phyloP scores from a whole-genome alignment of 192 early-diverging fungal species.

The Entomortierella beljakovae region DNA sequence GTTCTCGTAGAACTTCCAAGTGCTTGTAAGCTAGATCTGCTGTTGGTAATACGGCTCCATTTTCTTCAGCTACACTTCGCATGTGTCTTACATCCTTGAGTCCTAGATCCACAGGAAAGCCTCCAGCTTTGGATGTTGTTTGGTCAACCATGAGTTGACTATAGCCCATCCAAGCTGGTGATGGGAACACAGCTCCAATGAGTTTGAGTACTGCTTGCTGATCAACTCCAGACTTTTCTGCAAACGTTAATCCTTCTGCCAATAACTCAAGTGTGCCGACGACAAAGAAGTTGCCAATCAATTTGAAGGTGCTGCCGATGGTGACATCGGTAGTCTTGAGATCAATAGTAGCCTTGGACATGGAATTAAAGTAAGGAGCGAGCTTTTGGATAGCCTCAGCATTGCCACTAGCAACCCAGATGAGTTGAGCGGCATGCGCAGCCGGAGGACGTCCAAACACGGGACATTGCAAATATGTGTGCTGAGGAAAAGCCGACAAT shows the following conservation, averaged over 20 bases:
- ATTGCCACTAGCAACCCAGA: conserved; percentile 64
- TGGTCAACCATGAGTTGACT: conserved; percentile 54
- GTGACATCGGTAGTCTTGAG: conserved; percentile 58
- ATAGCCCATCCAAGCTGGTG: conserved; percentile 59
- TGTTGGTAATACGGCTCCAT: conserved; percentile 50
- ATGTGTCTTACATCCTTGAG: conserved; percentile 64
- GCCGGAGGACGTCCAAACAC: conserved; percentile 66
- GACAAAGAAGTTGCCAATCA: conserved; percentile 78
- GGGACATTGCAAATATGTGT: conserved; percentile 60
- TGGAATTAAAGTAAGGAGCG: conserved; percentile 54
- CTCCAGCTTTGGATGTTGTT: conserved; percentile 24
- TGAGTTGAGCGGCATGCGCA: conserved; percentile 62
- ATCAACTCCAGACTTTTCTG: conserved; percentile 62
- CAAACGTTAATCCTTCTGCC: conserved; percentile 72
- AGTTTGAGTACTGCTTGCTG: conserved; percentile 65
- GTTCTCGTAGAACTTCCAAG: conserved; percentile 15
- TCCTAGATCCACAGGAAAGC: conserved; percentile 54
- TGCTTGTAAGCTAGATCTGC: conserved; percentile 36
- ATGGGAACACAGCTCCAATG: conserved; percentile 62
- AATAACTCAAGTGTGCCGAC: conserved; percentile 66
- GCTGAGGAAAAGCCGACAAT: conserved; percentile 18
- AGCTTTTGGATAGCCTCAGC: conserved; percentile 54
- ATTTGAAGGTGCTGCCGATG: conserved; percentile 65
- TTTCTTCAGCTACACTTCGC: conserved; percentile 42
- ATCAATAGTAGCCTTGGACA: conserved; percentile 64